Conservation (phyloP, 306 rosid species). For the Trifolium subterraneum region DNA sequence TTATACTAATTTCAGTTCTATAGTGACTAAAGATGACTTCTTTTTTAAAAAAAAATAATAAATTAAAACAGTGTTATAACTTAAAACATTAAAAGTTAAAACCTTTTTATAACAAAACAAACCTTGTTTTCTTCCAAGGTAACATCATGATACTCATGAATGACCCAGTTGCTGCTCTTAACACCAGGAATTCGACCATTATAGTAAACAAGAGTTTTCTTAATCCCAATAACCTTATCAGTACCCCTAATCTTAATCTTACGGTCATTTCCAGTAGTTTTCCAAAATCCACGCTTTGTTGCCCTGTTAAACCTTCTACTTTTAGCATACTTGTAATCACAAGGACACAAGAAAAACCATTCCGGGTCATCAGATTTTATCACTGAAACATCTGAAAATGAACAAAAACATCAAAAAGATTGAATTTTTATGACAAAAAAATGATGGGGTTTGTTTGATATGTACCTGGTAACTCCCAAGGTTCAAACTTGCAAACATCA, state of each 20-base stretch:
- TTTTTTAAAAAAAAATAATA: neutral
- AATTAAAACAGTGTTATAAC: neutral
- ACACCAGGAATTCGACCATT: slow-evolving; percentile 43
- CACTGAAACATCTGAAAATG: slow-evolving; percentile 39
- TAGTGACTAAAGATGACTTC: neutral
- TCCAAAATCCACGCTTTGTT: slow-evolving; percentile 72
- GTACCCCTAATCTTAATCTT: slow-evolving; percentile 38
- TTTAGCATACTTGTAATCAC: slow-evolving; percentile 45
- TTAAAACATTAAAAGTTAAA: neutral
- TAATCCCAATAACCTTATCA: slow-evolving; percentile 53
- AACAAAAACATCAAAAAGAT: neutral
- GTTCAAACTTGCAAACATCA: slow-evolving; percentile 59
- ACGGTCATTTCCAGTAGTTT: slow-evolving; percentile 61
- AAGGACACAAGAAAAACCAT: slow-evolving; percentile 69
- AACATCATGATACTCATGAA: slow-evolving; percentile 65
- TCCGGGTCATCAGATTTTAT: slow-evolving; percentile 50
- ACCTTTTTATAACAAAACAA: neutral
- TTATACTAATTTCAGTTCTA: slow-evolving; percentile 3
- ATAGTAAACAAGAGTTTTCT: slow-evolving; percentile 68
- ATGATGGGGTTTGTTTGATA: neutral
- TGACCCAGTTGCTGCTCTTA: slow-evolving; percentile 60
- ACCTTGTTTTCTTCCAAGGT: slow-evolving; percentile 47
- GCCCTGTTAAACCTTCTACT: slow-evolving; percentile 48
- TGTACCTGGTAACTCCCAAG: slow-evolving; percentile 63
- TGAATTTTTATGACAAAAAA: neutral